Evolutionary conservation across 1,284 basidiomycete genomes (phyloP).

Genomic region (Puccinia triticina): DNA sequence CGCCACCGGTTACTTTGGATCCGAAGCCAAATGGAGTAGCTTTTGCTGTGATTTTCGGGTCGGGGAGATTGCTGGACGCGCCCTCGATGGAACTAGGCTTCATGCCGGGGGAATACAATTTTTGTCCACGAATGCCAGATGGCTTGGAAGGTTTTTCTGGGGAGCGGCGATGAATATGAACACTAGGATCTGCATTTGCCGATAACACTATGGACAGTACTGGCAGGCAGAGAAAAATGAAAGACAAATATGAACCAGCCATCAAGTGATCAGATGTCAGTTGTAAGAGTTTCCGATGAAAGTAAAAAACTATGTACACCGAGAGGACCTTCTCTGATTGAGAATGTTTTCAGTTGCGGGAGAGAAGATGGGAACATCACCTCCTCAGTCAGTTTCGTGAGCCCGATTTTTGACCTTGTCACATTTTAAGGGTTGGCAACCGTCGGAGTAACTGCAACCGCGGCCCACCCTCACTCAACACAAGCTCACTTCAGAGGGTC

Average conservation of each 20-base stretch:
- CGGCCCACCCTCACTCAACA: too few relatives aligned
- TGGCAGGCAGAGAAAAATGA: neutral
- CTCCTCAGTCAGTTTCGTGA: too few relatives aligned
- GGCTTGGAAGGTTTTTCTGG: neutral
- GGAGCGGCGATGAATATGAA: neutral
- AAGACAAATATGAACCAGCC: neutral
- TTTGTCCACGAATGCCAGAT: neutral
- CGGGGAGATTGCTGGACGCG: too few relatives aligned
- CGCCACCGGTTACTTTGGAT: slow-evolving; percentile 36
- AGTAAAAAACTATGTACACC: neutral
- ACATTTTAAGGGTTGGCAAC: too few relatives aligned
- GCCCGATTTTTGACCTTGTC: too few relatives aligned
- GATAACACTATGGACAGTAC: neutral
- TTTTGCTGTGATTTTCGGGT: neutral
- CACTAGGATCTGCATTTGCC: neutral
- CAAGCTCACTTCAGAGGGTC: too few relatives aligned
- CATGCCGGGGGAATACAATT: too few relatives aligned
- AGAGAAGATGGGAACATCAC: too few relatives aligned
- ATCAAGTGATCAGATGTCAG: neutral
- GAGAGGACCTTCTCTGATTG: neutral
- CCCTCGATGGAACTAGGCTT: too few relatives aligned
- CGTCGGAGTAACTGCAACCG: too few relatives aligned
- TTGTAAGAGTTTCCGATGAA: neutral
- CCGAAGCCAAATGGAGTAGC: slow-evolving; percentile 2
- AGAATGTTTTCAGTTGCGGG: neutral